Evolutionary conservation across 257 asterid genomes (phyloP), one percentile per base, ranked within the genome.

Genomic region (Marsdenia floribunda): DNA sequence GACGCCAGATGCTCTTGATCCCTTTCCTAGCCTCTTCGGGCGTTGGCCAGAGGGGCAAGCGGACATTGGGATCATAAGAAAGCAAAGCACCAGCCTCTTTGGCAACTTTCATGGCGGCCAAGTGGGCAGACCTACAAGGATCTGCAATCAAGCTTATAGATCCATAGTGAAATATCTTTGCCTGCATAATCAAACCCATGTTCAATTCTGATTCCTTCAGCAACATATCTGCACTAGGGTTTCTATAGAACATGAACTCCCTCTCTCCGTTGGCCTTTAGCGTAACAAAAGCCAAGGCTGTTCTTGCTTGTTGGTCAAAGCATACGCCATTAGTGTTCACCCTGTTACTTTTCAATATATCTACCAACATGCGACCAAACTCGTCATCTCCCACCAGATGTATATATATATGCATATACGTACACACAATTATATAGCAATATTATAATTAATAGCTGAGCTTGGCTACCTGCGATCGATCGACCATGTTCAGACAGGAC

Each of bases 1-100:
- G 77, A 8, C 66, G 33, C 90, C 90, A 86, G 22, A 86, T 86
- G 76, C 85, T 83, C 24, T 2, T 76, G 67, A 86, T 86, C 50
- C 82, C 83, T 14, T 55, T 29, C 40, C 88, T 80, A 0, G 88
- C 88, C 4, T 80, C 82, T 11, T 83, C 79, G 0, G 80, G 63
- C 0, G 90, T 83, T 63, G 90, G 86, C 90, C 90, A 86, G 26
- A 86, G 86, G 6, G 90, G 88, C 21, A 86, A 58, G 33, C 89
- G 82, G 18, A 86, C 83, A 65, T 86, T 83, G 6, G 89, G 89
- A 37, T 86, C 89, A 50, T 86, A 86, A 0, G 87, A 83, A 5
- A 86, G 82, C 19, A 83, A 68, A 70, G 80, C 78, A 0, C 86
- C 89, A 9, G 89, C 87, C 24, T 70, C 82, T 72, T 80, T 86